Evolutionary conservation across 345 rosid species (phyloP).

Genomic region (Eucalyptus pauciflora): DNA sequence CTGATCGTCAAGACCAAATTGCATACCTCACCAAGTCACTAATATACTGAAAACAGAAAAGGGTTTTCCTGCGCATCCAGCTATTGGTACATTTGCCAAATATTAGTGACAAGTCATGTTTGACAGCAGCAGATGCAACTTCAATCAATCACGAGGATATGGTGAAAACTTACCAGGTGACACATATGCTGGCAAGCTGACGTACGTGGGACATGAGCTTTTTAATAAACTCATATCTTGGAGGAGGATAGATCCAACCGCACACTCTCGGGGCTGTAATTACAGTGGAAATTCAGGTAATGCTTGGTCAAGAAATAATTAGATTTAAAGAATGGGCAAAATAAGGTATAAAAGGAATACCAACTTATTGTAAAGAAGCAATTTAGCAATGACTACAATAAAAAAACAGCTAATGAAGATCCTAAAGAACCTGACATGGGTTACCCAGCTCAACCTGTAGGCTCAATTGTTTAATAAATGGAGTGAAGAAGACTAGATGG

Average conservation of each 20-base stretch:
- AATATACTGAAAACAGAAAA: neutral
- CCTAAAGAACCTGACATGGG: neutral
- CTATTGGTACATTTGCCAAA: neutral
- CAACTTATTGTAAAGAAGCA: neutral
- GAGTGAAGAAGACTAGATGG: neutral
- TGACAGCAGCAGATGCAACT: neutral
- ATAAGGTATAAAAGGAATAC: neutral
- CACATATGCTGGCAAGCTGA: slow-evolving; percentile 59
- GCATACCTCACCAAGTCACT: neutral
- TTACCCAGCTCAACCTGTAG: neutral
- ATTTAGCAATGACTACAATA: neutral
- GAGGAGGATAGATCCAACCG: slow-evolving; percentile 1
- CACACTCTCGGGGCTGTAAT: slow-evolving; percentile 73
- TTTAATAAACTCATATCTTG: slow-evolving; percentile 10
- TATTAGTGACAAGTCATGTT: neutral
- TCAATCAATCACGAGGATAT: neutral
- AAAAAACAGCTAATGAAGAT: neutral
- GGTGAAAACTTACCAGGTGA: slow-evolving; percentile 40
- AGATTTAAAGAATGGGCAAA: neutral
- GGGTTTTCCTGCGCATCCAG: neutral
- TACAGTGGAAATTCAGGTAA: slow-evolving; percentile 2
- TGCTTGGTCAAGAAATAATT: neutral
- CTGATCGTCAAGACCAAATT: neutral
- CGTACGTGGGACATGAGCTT: slow-evolving; percentile 70
- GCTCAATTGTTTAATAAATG: neutral